Percentiles rank a stretch among this genome's conserved stretches.
phyloP scores from a whole-genome alignment of 23 red algal species.

The Gracilaria gracilis region DNA sequence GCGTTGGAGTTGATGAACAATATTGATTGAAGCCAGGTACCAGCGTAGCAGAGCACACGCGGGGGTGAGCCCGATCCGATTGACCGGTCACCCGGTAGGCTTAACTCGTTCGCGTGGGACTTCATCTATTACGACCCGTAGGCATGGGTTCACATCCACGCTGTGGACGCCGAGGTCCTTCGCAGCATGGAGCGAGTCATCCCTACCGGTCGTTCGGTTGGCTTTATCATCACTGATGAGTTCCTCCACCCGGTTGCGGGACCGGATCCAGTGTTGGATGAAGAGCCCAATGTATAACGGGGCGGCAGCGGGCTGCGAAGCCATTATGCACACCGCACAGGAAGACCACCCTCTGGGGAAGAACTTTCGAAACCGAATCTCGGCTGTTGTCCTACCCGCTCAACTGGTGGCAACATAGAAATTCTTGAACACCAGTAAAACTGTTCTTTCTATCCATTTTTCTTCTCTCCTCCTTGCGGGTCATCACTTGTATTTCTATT shows the following conservation, averaged over 20 bases:
- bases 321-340: too few relatives aligned
- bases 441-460: too few relatives aligned
- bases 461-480: too few relatives aligned
- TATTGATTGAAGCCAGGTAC: neutral
- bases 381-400: too few relatives aligned
- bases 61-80: neutral
- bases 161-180: neutral
- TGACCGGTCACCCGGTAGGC: neutral
- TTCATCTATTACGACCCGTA: constrained; percentile 16
- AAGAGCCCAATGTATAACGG: neutral
- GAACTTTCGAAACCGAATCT: too few relatives aligned
- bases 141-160: neutral
- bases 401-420: too few relatives aligned
- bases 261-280: constrained; percentile 10
- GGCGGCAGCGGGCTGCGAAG: too few relatives aligned
- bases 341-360: too few relatives aligned
- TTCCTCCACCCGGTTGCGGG: neutral
- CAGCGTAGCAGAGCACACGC: neutral
- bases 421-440: too few relatives aligned
- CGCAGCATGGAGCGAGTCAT: neutral
- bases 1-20: neutral
- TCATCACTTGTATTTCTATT: too few relatives aligned
- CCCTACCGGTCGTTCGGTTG: neutral
- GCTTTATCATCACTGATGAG: constrained; percentile 25
- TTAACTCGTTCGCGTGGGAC: neutral